Base-by-base conservation (phyloP, 2,329 filamentous ascomycete species). In the Aspergillus eucalypticola region DNA sequence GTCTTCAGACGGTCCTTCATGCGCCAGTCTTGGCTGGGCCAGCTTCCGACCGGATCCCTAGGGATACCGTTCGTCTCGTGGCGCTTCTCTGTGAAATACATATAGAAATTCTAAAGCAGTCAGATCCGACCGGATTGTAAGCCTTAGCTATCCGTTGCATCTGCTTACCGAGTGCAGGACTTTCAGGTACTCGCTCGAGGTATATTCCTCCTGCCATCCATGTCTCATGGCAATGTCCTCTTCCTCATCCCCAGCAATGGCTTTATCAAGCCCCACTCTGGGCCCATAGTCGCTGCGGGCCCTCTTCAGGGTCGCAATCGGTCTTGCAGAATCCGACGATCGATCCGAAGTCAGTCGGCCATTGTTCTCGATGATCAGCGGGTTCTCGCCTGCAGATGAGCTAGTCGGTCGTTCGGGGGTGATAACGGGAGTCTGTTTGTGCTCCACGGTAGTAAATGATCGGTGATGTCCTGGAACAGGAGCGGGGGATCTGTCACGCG, bases 1-100 rank as follows among this genome's bases (percentile, higher is more conserved):
- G 95, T 99, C 81, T 99, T 99, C 63, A 98, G 82, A 13, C 95
- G 86, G 75, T 99, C 95, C 67, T 92, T 89, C 90, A 98, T 97
- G 60, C 95, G 90, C 95, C 95, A 99, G 75, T 98, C 95, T 73
- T 96, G 90, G 54, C 73, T 79, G 5, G 96, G 84, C 55, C 86
- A 84, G 65, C 77, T 79, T 59, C 79, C 79, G 21, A 73, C 74
- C 19, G 81, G 79, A 60, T 80, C 78, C 73, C 92, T 91, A 15
- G 92, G 91, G 67, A 93, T 92, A 21, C 92, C 95, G 38, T 92
- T 94, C 21, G 92, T 95, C 75, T 98, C 95, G 78, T 99, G 95
- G 56, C 94, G 89, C 78, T 98, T 98, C 77, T 99, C 95, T 64
- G 94, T 97, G 77, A 91, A 99, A 79, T 99, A 99, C 94, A 98